These are phyloP conservation scores for Talaromyces verruculosus DNA, from an alignment of 2,329 filamentous ascomycete genomes.

Conservation along the genomic window DNA sequence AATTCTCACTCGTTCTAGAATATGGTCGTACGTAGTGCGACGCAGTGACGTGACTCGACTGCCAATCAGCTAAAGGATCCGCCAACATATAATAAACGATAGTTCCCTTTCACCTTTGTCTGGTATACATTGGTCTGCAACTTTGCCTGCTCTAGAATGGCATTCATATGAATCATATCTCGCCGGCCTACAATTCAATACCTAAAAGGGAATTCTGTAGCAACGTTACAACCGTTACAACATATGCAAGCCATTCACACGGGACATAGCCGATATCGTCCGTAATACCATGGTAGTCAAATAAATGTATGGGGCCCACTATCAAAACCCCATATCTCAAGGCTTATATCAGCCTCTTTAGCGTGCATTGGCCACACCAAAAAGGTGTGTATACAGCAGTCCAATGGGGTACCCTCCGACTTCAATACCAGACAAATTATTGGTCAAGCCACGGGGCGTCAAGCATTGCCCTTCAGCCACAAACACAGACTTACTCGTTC, in stretches of 20 bases:
- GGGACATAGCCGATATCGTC: background rate
- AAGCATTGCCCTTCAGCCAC: background rate
- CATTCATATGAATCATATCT: background rate
- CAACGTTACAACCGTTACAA: background rate
- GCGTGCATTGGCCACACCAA: background rate
- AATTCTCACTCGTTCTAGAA: background rate
- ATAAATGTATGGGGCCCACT: background rate
- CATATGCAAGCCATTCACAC: background rate
- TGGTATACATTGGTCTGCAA: background rate
- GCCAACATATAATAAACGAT: background rate
- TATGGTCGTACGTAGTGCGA: background rate
- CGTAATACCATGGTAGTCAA: background rate
- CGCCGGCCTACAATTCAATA: background rate
- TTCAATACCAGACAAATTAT: background rate
- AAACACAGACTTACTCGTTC: background rate
- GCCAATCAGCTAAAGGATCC: background rate
- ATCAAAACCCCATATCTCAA: background rate
- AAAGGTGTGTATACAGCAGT: background rate
- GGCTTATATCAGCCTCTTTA: constrained; percentile 6
- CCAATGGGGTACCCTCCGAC: background rate
- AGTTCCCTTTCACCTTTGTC: background rate
- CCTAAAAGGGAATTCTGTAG: background rate
- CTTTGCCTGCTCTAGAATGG: background rate
- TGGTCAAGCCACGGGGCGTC: background rate
- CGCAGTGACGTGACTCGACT: background rate